Evolutionary conservation across 2,329 filamentous ascomycete genomes (phyloP), one percentile per base, ranked within the genome.

Genomic region (Juglanconis oblonga): DNA sequence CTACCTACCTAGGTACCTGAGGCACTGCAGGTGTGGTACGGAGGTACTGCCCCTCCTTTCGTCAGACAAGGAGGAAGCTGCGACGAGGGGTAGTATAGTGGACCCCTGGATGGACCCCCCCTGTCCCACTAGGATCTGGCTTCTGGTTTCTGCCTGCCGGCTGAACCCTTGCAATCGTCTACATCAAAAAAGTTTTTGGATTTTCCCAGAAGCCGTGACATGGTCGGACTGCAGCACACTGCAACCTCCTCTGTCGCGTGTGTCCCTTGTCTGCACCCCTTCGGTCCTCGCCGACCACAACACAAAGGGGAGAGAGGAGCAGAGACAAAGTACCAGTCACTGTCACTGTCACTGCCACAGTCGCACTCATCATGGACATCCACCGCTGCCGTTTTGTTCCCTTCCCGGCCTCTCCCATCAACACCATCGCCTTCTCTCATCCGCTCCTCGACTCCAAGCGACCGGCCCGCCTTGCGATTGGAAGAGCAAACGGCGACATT

Each of bases 381-480:
- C 95, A 99, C 80, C 91, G 95, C 70, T 96, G 93, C 72, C 91
- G 95, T 72, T 99, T 99, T 77, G 90, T 99, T 67, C 90, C 91
- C 45, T 98, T 91, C 76, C 92, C 92, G 65, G 89, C 92, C 7
- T 92, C 92, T 62, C 89, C 92, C 60, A 97, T 99, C 76, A 98
- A 97, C 77, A 89, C 92, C 64, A 85, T 98, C 71, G 92, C 94
- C 66, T 98, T 99, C 74, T 97, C 95, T 5, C 91, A 97, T 72
- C 81, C 89, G 24, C 79, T 70, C 49, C 65, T 81, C 74, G 29
- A 77, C 73, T 53, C 75, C 62, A 77, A 81, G 62, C 74, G 77
- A 64, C 77, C 73, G 72, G 82, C 75, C 68, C 87, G 92, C 67
- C 84, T 98, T 57, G 95, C 95, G 2, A 85, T 99, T 68, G 95